These are phyloP conservation scores for Rauvolfia tetraphylla DNA, from an alignment of 257 asterid genomes.

Conservation along the genomic window DNA sequence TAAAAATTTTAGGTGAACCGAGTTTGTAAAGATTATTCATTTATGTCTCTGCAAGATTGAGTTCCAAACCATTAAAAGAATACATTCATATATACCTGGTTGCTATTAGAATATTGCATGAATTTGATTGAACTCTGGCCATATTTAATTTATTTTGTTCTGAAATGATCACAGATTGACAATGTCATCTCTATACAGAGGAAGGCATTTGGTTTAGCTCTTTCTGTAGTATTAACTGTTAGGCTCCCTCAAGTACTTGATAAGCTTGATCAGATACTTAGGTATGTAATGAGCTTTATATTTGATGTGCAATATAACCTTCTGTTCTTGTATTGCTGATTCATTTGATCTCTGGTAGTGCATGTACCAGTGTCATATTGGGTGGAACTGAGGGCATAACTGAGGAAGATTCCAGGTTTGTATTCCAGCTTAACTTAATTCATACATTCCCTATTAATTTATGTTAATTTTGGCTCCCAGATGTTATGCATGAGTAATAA, in stretches of 20 bases:
- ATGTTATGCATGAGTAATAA: conserved; percentile 7
- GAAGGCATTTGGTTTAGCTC: conserved; percentile 78
- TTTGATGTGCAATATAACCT: conserved; percentile 12
- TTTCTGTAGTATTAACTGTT: conserved; percentile 73
- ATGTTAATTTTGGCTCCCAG: not conserved
- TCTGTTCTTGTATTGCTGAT: conserved; percentile 18
- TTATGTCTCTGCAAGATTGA: not conserved
- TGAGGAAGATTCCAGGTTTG: conserved; percentile 92
- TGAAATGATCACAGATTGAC: conserved; percentile 56
- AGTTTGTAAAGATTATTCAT: not conserved
- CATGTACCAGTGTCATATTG: conserved; percentile 80
- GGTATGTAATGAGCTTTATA: conserved; percentile 44
- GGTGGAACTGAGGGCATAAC: conserved; percentile 77
- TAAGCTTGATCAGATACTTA: conserved; percentile 84
- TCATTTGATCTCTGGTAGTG: conserved; percentile 39
- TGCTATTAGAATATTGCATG: not conserved
- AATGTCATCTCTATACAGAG: conserved; percentile 60
- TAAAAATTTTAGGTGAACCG: not conserved
- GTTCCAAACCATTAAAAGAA: conserved; percentile 2
- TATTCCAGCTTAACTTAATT: not conserved
- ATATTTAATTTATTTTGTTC: not conserved
- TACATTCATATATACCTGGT: not conserved
- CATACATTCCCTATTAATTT: not conserved
- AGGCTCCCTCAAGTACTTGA: conserved; percentile 92
- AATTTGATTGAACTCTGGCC: not conserved